Conservation (phyloP, 2,329 filamentous ascomycete genomes). For the Fusarium protoensiforme region DNA sequence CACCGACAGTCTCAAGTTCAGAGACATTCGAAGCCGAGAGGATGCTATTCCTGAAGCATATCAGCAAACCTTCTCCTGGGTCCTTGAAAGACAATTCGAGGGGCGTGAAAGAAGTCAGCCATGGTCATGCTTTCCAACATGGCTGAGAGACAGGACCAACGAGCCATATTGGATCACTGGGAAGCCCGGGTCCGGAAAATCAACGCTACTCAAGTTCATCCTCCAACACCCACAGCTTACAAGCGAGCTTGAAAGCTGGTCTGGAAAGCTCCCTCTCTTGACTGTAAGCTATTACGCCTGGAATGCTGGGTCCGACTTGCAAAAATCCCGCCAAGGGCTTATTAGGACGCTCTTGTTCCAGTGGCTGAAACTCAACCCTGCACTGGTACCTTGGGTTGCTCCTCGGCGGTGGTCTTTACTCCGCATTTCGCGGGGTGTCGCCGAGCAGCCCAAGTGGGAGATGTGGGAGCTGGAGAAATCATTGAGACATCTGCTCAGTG, state of each 20-base stretch:
- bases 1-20: background rate
- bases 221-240: background rate
- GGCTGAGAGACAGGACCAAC: background rate
- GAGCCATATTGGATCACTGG: background rate
- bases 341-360: background rate
- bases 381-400: background rate
- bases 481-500: background rate
- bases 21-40: background rate
- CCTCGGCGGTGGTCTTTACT: background rate
- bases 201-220: background rate
- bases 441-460: background rate
- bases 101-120: background rate
- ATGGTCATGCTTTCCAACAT: background rate
- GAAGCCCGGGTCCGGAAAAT: background rate
- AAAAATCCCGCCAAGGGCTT: background rate
- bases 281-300: background rate
- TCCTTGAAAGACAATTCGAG: background rate
- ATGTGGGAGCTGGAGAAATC: background rate
- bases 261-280: background rate
- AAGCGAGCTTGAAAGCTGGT: background rate
- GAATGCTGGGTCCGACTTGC: background rate
- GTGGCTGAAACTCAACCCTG: background rate
- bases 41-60: background rate
- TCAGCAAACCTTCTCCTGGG: background rate
- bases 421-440: background rate